Base-by-base conservation (phyloP, 169 alveolate genomes). In the Eimeria praecox region DNA sequence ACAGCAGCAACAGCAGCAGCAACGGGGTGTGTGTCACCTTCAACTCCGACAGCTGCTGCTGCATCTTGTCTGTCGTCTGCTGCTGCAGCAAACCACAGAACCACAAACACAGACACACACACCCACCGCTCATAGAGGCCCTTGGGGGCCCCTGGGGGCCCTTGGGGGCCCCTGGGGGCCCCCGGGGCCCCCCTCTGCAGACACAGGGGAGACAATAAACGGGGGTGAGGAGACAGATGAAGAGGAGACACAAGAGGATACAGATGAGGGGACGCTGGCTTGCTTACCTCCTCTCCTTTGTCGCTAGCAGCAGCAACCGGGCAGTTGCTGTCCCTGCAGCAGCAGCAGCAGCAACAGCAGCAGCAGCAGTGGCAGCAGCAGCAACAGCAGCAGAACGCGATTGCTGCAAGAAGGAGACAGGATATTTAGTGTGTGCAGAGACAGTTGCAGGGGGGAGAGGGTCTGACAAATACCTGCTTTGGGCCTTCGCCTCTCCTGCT, bases 1-100 rank as follows among this genome's bases (percentile, higher is more conserved):
- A n/a, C 87, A 77, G 87, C 87, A n/a, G 59, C 35, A 40, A 22
- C 46, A 38, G 59, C 87, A 77, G 30, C 62, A 40, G 87, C 87
- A 24, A 42, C 87, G 40, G 35, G 80, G 12, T 8, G 80, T 69
- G 16, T 24, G 46, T 35, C 80, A 69, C 80, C 80, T 69, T 69
- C 80, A 69, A 12, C 44, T 3, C 30, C 22, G 80, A 24, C 46
- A 69, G 22, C 44, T 69, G 80, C 80, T 69, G 80, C 80, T 69
- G 80, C 80, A 30, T 9, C 80, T 27, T 27, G 49, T 69, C 80
- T 22, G 16, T 24, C 22, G 14, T 44, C 44, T 69, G 46, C 44
- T n/a, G 80, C 80, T 12, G 80, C 80, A 69, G 44, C 80, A 69
- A 30, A 69, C 14, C 30, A 22, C 30, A 64, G 20, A 30, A 14